Conservation (phyloP, 1,284 basidiomycete species). For the Irpex sp. region DNA sequence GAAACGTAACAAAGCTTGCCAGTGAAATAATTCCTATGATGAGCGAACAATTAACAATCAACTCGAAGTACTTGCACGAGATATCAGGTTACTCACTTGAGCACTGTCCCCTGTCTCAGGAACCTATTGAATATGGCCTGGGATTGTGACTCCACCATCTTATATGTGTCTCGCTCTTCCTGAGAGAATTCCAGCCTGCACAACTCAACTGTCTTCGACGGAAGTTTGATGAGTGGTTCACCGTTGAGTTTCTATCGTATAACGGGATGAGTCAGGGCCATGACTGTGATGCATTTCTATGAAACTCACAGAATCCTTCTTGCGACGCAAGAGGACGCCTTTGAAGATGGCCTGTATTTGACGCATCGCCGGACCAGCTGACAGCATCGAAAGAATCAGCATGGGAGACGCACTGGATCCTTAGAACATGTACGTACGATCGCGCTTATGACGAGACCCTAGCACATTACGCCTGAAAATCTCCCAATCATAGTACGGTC, state of each 20-base stretch:
- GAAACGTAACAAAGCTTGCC: constrained; percentile 15
- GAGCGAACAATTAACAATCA: too few species aligned
- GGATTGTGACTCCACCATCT: constrained; percentile 49
- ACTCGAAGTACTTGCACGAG: too few species aligned
- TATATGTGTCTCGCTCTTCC: constrained; percentile 57
- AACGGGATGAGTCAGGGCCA: not conserved
- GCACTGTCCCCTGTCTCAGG: constrained; percentile 50
- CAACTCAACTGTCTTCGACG: constrained; percentile 47
- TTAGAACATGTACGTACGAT: constrained; percentile 10
- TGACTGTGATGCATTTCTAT: too few species aligned
- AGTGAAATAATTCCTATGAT: constrained; percentile 46
- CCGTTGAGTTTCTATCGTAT: constrained; percentile 42
- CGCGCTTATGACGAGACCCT: constrained; percentile 37
- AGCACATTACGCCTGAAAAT: constrained; percentile 45
- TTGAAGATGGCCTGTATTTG: constrained; percentile 50
- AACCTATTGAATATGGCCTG: constrained; percentile 59
- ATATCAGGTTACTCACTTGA: constrained; percentile 36
- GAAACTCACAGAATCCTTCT: constrained; percentile 37
- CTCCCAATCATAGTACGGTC: constrained; percentile 50
- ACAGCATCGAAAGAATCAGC: not conserved
- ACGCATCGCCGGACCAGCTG: constrained; percentile 44
- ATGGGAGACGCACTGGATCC: not conserved
- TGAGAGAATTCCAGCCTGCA: constrained; percentile 44
- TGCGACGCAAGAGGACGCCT: constrained; percentile 49
- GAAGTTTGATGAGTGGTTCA: constrained; percentile 56